phyloP scores from a whole-genome alignment of 2,329 filamentous ascomycete genomes.

The Cordyceps pruinosa region DNA sequence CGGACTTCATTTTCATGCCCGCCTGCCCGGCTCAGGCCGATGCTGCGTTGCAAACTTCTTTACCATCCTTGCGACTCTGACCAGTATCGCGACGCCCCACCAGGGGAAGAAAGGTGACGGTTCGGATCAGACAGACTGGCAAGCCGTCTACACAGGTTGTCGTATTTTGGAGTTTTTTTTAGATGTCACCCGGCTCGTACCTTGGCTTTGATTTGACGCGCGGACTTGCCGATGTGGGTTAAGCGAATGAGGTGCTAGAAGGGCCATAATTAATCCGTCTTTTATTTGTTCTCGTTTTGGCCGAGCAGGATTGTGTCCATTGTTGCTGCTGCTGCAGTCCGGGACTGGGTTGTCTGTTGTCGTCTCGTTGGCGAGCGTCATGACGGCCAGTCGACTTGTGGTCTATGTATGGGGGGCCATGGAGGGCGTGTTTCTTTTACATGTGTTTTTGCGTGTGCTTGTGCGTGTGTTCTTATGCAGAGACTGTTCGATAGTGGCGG shows the following conservation, averaged over 20 bases:
- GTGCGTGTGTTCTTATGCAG: neutral
- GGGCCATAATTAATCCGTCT: slow-evolving; percentile 13
- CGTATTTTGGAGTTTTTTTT: slow-evolving; percentile 33
- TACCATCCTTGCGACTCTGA: slow-evolving; percentile 3
- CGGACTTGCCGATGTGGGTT: slow-evolving; percentile 7
- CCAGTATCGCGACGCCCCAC: slow-evolving; percentile 11
- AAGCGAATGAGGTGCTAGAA: slow-evolving; percentile 11
- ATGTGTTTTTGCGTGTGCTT: neutral
- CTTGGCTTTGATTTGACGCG: slow-evolving; percentile 18
- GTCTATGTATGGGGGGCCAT: slow-evolving; percentile 4
- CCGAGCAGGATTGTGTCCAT: neutral
- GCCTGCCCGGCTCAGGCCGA: slow-evolving; percentile 24
- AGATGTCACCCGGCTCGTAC: slow-evolving; percentile 31
- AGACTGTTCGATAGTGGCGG: slow-evolving; percentile 5
- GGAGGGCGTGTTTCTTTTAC: slow-evolving; percentile 5
- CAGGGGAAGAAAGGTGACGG: slow-evolving; percentile 4
- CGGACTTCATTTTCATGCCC: slow-evolving; percentile 11
- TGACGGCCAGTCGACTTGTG: neutral
- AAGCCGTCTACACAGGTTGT: slow-evolving; percentile 29
- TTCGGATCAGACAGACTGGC: slow-evolving; percentile 7
- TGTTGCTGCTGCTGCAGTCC: slow-evolving; percentile 5
- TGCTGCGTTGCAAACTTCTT: slow-evolving; percentile 5
- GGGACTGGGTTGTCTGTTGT: neutral
- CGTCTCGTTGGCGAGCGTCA: neutral
- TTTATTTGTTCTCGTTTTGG: slow-evolving; percentile 11